A percentile compares a stretch with the other conserved stretches of the same genome.
Evolutionary conservation across 495 filamentous ascomycete genomes (phyloP).

Genomic region (Daldinia childiae): DNA sequence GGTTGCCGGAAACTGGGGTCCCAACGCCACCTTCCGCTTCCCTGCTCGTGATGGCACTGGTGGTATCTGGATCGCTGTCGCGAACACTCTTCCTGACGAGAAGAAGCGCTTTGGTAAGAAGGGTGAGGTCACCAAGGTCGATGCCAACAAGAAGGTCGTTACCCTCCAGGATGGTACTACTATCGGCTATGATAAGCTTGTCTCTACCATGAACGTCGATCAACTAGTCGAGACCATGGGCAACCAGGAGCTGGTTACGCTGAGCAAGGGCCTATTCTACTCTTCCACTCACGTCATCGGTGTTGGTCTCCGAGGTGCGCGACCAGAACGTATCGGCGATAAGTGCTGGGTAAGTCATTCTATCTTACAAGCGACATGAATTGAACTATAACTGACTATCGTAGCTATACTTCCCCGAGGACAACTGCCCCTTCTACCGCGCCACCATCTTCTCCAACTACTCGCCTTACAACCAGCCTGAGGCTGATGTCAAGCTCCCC

Average conservation of each 20-base stretch:
- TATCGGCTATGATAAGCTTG: constrained; percentile 89
- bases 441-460: constrained; percentile 99
- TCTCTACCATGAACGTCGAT: constrained; percentile 97
- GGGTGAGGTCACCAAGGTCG: constrained; percentile 83
- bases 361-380: not conserved
- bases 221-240: constrained; percentile 86
- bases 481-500: constrained; percentile 80
- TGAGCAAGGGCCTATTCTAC: constrained; percentile 95
- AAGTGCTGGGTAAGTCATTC: constrained; percentile 88
- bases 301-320: constrained; percentile 89
- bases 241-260: constrained; percentile 79
- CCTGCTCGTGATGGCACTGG: constrained; percentile 94
- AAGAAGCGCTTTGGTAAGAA: constrained; percentile 90
- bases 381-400: constrained; percentile 22
- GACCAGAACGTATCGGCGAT: constrained; percentile 97
- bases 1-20: constrained; percentile 97
- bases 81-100: constrained; percentile 89
- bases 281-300: constrained; percentile 97
- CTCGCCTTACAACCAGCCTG: constrained; percentile 97
- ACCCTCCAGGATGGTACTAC: constrained; percentile 85
- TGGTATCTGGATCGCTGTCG: constrained; percentile 98
- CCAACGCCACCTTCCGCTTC: constrained; percentile 98
- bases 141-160: constrained; percentile 83
- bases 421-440: constrained; percentile 99
- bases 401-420: constrained; percentile 97